Conservation (phyloP, 2,329 filamentous ascomycete genomes). For the Penicillium sp. region DNA sequence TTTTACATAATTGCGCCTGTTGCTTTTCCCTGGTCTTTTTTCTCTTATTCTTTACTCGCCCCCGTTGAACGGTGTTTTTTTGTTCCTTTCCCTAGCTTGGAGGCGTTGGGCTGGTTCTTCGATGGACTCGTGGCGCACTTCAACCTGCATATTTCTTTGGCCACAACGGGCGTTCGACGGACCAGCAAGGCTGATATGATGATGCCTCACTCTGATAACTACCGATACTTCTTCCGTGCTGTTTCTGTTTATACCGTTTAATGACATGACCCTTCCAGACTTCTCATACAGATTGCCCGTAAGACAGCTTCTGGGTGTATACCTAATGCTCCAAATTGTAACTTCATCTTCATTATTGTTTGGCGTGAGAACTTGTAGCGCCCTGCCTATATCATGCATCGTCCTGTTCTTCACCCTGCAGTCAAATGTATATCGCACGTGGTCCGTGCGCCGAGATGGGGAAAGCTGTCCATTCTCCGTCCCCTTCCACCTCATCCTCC, state of each 20-base stretch:
- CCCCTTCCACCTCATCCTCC: constrained; percentile 14
- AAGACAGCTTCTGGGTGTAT: no score
- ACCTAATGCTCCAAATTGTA: no score
- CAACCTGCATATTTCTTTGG: constrained; percentile 23
- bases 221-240: constrained; percentile 11
- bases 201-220: constrained; percentile 8
- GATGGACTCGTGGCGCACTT: constrained; percentile 23
- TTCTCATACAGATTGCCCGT: no score
- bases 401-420: no score
- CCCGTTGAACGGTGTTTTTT: constrained; percentile 21
- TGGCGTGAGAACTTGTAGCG: no score
- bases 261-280: no score
- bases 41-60: constrained; percentile 13
- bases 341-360: no score
- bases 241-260: constrained; percentile 20
- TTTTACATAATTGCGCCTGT: constrained; percentile 4
- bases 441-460: constrained; percentile 25
- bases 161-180: constrained; percentile 12
- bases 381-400: no score
- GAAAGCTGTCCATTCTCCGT: constrained; percentile 27
- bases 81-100: constrained; percentile 13
- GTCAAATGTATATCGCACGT: constrained; percentile 13
- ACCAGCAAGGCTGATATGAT: constrained; percentile 13
- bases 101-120: constrained; percentile 19
- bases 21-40: constrained; percentile 11